Evolutionary conservation across 306 rosid genomes (phyloP), one percentile per base, ranked within the genome.

Genomic region (Adenanthera pavonina): DNA sequence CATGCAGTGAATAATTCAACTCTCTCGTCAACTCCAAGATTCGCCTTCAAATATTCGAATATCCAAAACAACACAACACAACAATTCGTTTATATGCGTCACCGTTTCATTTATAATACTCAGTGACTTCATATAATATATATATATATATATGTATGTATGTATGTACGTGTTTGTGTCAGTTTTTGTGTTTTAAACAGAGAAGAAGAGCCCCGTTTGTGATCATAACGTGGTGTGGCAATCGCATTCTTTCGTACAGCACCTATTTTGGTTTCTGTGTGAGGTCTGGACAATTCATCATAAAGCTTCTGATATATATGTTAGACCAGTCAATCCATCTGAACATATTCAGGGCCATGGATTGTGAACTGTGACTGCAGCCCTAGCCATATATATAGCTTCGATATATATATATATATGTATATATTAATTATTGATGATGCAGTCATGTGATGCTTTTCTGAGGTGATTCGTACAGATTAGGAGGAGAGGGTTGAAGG

Each of bases 221-320:
- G 11, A 77, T 25, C 62, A 59, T 71, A 25, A 47, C 53, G 69
- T 80, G 83, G 80, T 81, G 57, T 81, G 48, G 79, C 79, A 57
- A 70, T 84, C 74, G 35, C 47, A 72, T 81, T 84, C 78, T 69
- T 38, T 56, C 74, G 85, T 84, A 84, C 84, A 84, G 74, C 85
- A 74, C 84, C 82, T 54, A 75, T 75, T 81, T 86, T 11, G 83
- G 86, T 83, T 74, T 72, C 5, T 59, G 76, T 74, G 79, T 20
- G 78, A 51, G 52, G 41, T 40, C 19, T 70, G 71, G 46, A 80
- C 65, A 75, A 78, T 44, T 41, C 68, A 69, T 46, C 2, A 72
- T 49, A 38, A 51, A 66, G 62, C 57, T 43, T 83, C 51, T 54
- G 52, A 75, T 76, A n/a, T 1, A 53, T 53, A 20, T 79, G 61